phyloP scores from a whole-genome alignment of 2,329 filamentous ascomycete genomes.

The Hortaea werneckii region DNA sequence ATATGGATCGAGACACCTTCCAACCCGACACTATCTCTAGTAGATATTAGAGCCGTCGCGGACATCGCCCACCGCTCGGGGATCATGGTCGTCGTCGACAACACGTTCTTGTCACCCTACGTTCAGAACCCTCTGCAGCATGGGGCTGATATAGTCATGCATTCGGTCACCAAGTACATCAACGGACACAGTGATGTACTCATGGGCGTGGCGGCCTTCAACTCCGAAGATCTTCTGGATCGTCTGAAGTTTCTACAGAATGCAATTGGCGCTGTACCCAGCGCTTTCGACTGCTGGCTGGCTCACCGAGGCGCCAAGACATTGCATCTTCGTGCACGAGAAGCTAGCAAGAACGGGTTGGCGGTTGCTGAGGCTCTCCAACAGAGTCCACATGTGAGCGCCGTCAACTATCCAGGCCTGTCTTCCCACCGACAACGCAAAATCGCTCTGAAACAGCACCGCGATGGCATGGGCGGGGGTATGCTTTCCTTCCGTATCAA shows the following conservation, averaged over 20 bases:
- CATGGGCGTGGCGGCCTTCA: conserved; percentile 95
- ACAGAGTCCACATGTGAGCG: conserved; percentile 67
- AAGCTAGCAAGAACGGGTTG: conserved; percentile 73
- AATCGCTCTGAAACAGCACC: conserved; percentile 84
- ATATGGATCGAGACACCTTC: conserved; percentile 96
- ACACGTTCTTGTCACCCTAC: conserved; percentile 95
- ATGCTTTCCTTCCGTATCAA: conserved; percentile 96
- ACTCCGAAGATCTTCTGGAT: conserved; percentile 66
- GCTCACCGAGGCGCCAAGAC: conserved; percentile 96
- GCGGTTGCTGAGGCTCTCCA: conserved; percentile 68
- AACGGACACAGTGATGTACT: conserved; percentile 94
- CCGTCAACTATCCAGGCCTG: conserved; percentile 92
- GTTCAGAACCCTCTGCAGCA: conserved; percentile 92
- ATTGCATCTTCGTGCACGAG: conserved; percentile 79
- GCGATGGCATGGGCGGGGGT: conserved; percentile 85
- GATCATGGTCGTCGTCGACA: conserved; percentile 95
- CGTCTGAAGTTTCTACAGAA: conserved; percentile 89
- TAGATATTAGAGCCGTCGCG: conserved; percentile 82
- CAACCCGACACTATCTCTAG: conserved; percentile 85
- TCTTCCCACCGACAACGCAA: conserved; percentile 75
- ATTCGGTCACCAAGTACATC: conserved; percentile 98
- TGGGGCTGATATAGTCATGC: conserved; percentile 92
- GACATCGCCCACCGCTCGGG: conserved; percentile 76
- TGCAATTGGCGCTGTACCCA: conserved; percentile 90
- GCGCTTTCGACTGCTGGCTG: conserved; percentile 94